Evolutionary conservation across 768 basidiomycete genomes (phyloP).

Genomic region (Dioszegia crocea): DNA sequence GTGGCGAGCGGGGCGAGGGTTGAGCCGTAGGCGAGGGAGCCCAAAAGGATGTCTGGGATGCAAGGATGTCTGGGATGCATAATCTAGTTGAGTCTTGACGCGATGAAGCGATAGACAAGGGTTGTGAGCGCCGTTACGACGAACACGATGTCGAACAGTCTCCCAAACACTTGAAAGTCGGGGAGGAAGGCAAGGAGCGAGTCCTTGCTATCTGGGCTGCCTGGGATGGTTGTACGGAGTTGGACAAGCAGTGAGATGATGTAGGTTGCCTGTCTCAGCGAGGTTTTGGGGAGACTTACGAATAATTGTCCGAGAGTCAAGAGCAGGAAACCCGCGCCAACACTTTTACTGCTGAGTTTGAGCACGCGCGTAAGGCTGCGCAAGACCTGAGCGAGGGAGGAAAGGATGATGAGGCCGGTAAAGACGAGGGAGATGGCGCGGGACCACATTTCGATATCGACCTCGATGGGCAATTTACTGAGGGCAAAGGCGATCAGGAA

Average conservation of each 20-base stretch:
- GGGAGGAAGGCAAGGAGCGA: conserved; percentile 43
- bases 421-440: conserved; percentile 46
- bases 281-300: conserved; percentile 13
- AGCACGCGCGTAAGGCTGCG: conserved; percentile 40
- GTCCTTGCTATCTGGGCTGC: conserved; percentile 18
- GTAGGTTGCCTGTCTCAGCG: conserved; percentile 38
- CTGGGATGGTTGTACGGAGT: conserved; percentile 43
- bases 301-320: conserved; percentile 46
- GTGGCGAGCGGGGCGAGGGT: too few species aligned
- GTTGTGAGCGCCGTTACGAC: conserved; percentile 34
- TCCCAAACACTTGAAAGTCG: conserved; percentile 46
- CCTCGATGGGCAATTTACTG: conserved; percentile 39
- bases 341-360: conserved; percentile 43
- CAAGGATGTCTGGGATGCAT: background rate
- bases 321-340: conserved; percentile 46
- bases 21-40: background rate
- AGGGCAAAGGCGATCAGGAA: conserved; percentile 43
- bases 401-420: conserved; percentile 45
- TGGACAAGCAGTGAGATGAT: conserved; percentile 48
- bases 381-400: conserved; percentile 45
- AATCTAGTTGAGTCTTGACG: conserved; percentile 32
- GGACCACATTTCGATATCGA: conserved; percentile 41
- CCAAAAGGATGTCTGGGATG: background rate
- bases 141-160: conserved; percentile 43
- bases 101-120: conserved; percentile 33